phyloP scores from a whole-genome alignment of 495 filamentous ascomycete species.

The Tuber borchii region DNA sequence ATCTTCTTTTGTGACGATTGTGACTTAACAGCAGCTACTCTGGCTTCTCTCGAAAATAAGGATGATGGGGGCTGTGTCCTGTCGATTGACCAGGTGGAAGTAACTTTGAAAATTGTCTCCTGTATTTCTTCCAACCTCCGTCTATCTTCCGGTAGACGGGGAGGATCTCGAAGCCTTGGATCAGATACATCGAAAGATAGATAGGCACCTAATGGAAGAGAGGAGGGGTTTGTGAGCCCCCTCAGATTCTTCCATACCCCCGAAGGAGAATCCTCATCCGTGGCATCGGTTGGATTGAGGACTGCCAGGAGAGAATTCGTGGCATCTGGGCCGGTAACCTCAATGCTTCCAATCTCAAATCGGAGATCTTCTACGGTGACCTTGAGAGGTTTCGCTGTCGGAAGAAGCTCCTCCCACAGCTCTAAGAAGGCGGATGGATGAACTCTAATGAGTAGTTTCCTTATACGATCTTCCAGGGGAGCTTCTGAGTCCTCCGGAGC shows the following conservation, averaged over 20 bases:
- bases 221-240: constrained; percentile 66
- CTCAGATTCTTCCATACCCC: constrained; percentile 58
- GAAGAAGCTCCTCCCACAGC: constrained; percentile 69
- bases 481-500: constrained; percentile 42
- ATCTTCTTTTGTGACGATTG: constrained; percentile 78
- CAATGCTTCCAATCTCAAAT: constrained; percentile 91
- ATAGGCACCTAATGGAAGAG: constrained; percentile 65
- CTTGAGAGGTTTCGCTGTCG: constrained; percentile 59
- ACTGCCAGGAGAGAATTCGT: constrained; percentile 71
- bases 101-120: constrained; percentile 49
- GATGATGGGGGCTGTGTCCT: constrained; percentile 48
- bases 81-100: constrained; percentile 68
- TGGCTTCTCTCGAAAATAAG: constrained; percentile 63
- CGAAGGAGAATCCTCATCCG: constrained; percentile 46
- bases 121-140: constrained; percentile 48
- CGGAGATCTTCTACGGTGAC: constrained; percentile 82
- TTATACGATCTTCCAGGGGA: constrained; percentile 39
- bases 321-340: constrained; percentile 74
- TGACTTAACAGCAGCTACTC: constrained; percentile 49
- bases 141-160: constrained; percentile 43
- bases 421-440: constrained; percentile 88
- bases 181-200: constrained; percentile 69
- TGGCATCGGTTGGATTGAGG: constrained; percentile 51
- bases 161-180: constrained; percentile 72
- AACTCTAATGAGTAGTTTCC: constrained; percentile 64